Percentiles rank a stretch among this genome's conserved stretches.
phyloP scores from a whole-genome alignment of 129 eudicot species.

The Tagetes erecta region DNA sequence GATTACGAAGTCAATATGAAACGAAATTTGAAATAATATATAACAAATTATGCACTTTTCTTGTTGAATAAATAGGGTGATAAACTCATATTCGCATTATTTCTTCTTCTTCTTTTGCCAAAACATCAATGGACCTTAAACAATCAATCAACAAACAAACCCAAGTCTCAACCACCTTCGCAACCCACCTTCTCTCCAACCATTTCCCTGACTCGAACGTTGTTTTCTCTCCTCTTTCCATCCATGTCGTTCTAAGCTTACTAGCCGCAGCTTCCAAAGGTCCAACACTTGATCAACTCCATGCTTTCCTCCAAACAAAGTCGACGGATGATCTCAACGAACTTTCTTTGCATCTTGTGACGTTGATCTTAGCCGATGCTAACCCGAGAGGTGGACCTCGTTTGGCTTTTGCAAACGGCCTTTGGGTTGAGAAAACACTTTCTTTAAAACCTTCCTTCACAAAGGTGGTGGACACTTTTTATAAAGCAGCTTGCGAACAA shows the following conservation, averaged over 20 bases:
- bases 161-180: neutral
- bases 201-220: conserved; percentile 19
- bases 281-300: conserved; percentile 49
- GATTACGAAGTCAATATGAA: no score
- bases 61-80: no score
- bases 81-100: no score
- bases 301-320: conserved; percentile 52
- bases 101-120: no score
- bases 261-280: conserved; percentile 7
- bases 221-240: conserved; percentile 23
- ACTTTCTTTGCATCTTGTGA: conserved; percentile 46
- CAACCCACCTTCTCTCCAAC: conserved; percentile 45
- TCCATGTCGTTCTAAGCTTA: conserved; percentile 52
- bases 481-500: conserved; percentile 47
- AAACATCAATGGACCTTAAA: neutral
- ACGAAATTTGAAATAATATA: no score
- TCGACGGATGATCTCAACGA: conserved; percentile 46
- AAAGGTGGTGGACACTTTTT: conserved; percentile 42
- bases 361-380: conserved; percentile 50
- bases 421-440: neutral
- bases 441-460: conserved; percentile 42
- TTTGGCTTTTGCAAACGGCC: conserved; percentile 52
- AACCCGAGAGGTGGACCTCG: conserved; percentile 57
- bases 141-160: conserved; percentile 26
- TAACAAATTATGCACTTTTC: no score